Percentiles rank a stretch among this genome's conserved stretches.
These are phyloP conservation scores for Incumbomyces delicatus DNA, from an alignment of 2,329 filamentous ascomycete genomes.

Conservation along the genomic window DNA sequence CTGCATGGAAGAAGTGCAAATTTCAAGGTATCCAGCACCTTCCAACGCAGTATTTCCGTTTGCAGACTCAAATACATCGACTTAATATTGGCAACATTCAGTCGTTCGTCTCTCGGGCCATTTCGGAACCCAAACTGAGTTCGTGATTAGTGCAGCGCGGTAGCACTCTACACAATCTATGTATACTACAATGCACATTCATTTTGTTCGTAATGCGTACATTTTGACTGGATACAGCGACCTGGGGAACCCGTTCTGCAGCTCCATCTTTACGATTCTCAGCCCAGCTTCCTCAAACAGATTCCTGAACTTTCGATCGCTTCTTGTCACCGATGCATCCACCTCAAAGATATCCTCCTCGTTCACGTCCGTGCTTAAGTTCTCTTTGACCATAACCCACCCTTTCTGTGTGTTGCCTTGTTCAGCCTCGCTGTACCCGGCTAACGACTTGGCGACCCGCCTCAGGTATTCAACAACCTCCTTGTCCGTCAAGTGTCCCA, in stretches of 20 bases:
- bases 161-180: too few relatives aligned
- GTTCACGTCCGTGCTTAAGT: slow-evolving; percentile 47
- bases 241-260: slow-evolving; percentile 63
- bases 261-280: slow-evolving; percentile 57
- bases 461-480: slow-evolving; percentile 60
- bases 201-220: slow-evolving; percentile 59
- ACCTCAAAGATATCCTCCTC: slow-evolving; percentile 61
- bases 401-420: slow-evolving; percentile 11
- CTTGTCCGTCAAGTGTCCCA: slow-evolving; percentile 67
- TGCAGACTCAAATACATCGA: too few relatives aligned
- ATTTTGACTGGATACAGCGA: slow-evolving; percentile 62
- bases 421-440: neutral
- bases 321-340: slow-evolving; percentile 70
- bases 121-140: too few relatives aligned
- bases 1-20: too few relatives aligned
- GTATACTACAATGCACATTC: too few relatives aligned
- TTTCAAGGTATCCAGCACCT: too few relatives aligned
- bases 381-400: slow-evolving; percentile 70
- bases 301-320: slow-evolving; percentile 58
- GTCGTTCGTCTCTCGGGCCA: too few relatives aligned
- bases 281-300: slow-evolving; percentile 63
- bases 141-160: too few relatives aligned
- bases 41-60: too few relatives aligned
- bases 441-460: slow-evolving; percentile 46
- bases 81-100: too few relatives aligned